Evolutionary conservation across 1,284 basidiomycete genomes (phyloP).

Genomic region (Malassezia vespertilionis): DNA sequence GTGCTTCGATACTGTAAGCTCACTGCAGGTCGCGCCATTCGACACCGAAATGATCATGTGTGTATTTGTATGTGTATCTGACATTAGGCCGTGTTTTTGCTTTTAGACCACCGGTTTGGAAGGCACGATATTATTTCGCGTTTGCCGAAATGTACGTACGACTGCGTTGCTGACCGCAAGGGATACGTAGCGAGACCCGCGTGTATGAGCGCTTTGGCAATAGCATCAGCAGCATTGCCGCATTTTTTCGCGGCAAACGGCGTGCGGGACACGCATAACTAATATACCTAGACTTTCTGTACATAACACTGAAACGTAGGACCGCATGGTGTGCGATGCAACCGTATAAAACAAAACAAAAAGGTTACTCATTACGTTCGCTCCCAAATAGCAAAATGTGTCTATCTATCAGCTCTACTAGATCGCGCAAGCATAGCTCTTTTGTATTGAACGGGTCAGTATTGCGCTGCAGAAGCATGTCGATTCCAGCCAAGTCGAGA

Average conservation of each 20-base stretch:
- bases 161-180: background rate
- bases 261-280: too few relatives aligned
- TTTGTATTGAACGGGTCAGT: too few relatives aligned
- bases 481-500: too few relatives aligned
- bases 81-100: conserved; percentile 28
- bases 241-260: conserved; percentile 23
- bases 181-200: conserved; percentile 62
- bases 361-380: too few relatives aligned
- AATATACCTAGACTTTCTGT: too few relatives aligned
- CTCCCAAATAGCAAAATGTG: too few relatives aligned
- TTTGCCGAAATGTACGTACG: conserved; percentile 24
- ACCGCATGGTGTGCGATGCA: background rate
- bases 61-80: background rate
- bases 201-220: conserved; percentile 63
- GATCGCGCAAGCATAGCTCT: too few relatives aligned
- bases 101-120: conserved; percentile 36
- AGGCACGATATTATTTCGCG: conserved; percentile 28
- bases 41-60: conserved; percentile 36
- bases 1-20: background rate
- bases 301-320: background rate
- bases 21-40: conserved; percentile 30
- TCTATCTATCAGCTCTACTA: too few relatives aligned
- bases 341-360: background rate
- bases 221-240: conserved; percentile 57
- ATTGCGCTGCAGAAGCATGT: too few relatives aligned